Percentiles rank a stretch among this genome's conserved stretches.
These are phyloP conservation scores for Calonectria multiphialidica DNA, from an alignment of 2,329 filamentous ascomycete species.

Conservation along the genomic window DNA sequence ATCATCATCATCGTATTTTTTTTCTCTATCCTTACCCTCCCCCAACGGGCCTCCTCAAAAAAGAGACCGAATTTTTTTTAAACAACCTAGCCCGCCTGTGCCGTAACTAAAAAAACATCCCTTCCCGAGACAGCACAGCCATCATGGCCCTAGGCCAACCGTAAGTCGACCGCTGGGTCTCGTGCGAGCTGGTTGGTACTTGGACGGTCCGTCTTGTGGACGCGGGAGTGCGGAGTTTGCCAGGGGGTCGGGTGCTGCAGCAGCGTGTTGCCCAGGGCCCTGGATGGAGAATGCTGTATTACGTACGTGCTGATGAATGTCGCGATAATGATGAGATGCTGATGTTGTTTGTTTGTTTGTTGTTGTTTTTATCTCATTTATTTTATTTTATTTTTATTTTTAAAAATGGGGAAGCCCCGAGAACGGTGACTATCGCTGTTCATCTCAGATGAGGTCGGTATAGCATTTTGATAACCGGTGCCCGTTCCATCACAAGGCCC, in stretches of 20 bases:
- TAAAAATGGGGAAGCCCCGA: neutral
- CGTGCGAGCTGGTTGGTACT: neutral
- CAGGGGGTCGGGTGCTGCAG: neutral
- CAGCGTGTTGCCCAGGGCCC: neutral
- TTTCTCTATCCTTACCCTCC: neutral
- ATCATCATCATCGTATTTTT: no score
- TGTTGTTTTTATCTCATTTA: neutral
- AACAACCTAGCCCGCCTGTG: neutral
- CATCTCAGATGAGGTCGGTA: neutral
- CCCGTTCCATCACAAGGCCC: conserved; percentile 1
- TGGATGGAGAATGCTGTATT: neutral
- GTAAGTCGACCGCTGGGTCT: neutral
- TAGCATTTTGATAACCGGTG: neutral
- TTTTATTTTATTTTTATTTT: neutral
- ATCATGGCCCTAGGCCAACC: conserved; percentile 1
- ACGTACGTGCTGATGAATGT: neutral
- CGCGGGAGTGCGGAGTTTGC: neutral
- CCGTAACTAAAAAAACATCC: neutral
- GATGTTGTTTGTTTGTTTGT: neutral
- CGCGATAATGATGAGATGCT: neutral
- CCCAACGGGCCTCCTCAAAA: neutral
- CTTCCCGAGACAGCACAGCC: neutral
- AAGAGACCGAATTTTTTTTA: neutral
- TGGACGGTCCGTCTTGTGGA: neutral
- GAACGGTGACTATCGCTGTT: neutral